Evolutionary conservation across 306 rosid species (phyloP), one percentile per base, ranked within the genome.

Genomic region (Canavalia gladiata): DNA sequence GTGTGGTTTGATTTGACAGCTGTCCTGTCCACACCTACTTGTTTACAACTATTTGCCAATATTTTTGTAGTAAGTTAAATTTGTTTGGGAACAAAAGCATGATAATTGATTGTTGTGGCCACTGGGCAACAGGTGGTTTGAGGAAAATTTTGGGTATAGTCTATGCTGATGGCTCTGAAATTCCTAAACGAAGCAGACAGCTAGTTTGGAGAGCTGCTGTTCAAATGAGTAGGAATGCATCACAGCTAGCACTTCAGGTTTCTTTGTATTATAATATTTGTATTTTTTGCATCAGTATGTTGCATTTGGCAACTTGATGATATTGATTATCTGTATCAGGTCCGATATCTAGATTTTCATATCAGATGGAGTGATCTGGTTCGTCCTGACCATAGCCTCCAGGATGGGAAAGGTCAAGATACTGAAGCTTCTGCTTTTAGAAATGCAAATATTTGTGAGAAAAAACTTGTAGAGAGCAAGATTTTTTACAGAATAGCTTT

Each of bases 241-340:
- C 98, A 54, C 97, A 92, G 83, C 91, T 92, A 68, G 97, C 97
- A 0, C 90, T 92, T 86, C 97, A 92, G 97, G 98, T 94, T 72
- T 46, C 78, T 58, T 74, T 77, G 8, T 68, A 49, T 51, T 82
- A 46, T 75, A 54, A 45, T 37, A 6, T 0, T 45, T 45, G 1
- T 29, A 2, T 66, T 66, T 81, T 46, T 76, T 52, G 49, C 25
- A 35, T 31, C 31, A 12, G 62, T 57, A 60, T 67, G 28, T 25
- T 69, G 79, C 65, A 78, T 80, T 79, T 79, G 18, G 59, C 74
- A 58, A 57, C 30, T 46, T 82, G 54, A 12, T 77, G 47, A 57
- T 60, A 76, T 70, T 66, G n/a, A 81, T 84, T 80, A 82, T 87
- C 84, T 92, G 78, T 60, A 59, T 83, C 90, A 94, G 97, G 94